A percentile compares a stretch with the other conserved stretches of the same genome.
These are phyloP conservation scores for Sugiyamaella grinbergsii DNA, from an alignment of 1,139 yeast genomes.

Conservation along the genomic window DNA sequence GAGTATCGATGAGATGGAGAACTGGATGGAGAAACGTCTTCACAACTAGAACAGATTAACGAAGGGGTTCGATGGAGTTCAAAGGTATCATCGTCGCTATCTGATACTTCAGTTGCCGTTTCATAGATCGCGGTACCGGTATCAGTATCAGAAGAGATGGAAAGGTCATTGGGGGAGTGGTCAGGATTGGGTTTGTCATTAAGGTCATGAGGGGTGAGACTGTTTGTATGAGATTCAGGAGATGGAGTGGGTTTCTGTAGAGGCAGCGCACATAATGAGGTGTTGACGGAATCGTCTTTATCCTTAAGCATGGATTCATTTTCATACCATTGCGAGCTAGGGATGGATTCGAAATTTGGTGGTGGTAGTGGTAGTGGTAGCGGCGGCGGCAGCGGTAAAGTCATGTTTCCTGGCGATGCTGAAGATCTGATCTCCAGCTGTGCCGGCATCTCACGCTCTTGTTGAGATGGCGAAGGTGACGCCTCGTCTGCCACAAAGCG, in stretches of 20 bases:
- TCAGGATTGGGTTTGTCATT: slow-evolving; percentile 2
- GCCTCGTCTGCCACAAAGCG: background rate
- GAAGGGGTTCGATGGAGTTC: background rate
- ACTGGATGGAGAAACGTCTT: background rate
- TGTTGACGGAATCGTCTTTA: background rate
- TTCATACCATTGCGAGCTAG: slow-evolving; percentile 30
- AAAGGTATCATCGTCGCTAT: slow-evolving; percentile 12
- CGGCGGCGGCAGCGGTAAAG: background rate
- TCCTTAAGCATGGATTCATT: no score
- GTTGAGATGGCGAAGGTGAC: background rate
- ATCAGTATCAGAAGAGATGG: slow-evolving; percentile 9
- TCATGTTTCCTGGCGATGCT: background rate
- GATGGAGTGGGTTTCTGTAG: background rate
- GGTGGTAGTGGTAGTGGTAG: no score
- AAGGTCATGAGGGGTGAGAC: slow-evolving; percentile 24
- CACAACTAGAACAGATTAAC: background rate
- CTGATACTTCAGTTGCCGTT: slow-evolving; percentile 20
- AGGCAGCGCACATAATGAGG: no score
- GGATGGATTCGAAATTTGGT: slow-evolving; percentile 15
- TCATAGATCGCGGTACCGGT: slow-evolving; percentile 14
- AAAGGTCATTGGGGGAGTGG: background rate
- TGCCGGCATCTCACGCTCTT: background rate
- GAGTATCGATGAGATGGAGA: slow-evolving; percentile 8
- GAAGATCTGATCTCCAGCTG: slow-evolving; percentile 8
- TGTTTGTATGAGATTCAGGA: slow-evolving; percentile 14